Base-by-base conservation (phyloP, 176 grass and related monocot genomes). In the Avena atlantica region DNA sequence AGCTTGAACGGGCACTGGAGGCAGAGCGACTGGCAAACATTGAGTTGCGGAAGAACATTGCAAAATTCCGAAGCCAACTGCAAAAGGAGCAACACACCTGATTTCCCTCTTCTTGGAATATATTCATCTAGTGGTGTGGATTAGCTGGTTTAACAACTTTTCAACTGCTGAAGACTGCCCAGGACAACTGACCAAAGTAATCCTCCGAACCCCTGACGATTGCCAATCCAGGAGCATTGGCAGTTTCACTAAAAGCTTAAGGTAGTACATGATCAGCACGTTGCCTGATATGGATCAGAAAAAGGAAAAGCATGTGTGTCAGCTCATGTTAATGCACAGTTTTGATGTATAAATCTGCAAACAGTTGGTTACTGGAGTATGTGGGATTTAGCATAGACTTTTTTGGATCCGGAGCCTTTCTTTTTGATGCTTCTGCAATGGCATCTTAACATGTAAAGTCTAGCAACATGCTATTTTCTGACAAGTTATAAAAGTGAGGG, bases 1-100 rank as follows among this genome's bases (percentile, higher is more conserved):
- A 98, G 96, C 93, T 98, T 73, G 96, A 98, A 87, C 80, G 96
- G 25, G 96, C 96, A 20, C 67, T 98, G 72, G 96, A 98, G 77
- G 92, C 90, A 60, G 96, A 98, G 48, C 87, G 90, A 85, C 80
- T 76, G 52, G 94, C 92, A 56, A 98, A 88, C 70, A 70, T 79
- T 12, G 92, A 93, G 88, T 59, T 94, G 83, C 84, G 88, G 70
- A 98, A 94, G 86, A 92, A 53, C 55, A 86, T 88, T 47, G 75
- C 90, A n/a, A 88, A 91, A 27, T 68, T 89, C 37, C 81, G 78
- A 31, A 79, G 79, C 8, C 88, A 90, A 67, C 51, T 80, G 23
- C 70, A 77, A 68, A 88, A 85, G 83, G 86, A 88, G 25, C 81
- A 91, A 64, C 86, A 83, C 9, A 4, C 37, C 8, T 74, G 73